phyloP scores from a whole-genome alignment of 768 basidiomycete genomes.

The Hirschioporus abietinus region DNA sequence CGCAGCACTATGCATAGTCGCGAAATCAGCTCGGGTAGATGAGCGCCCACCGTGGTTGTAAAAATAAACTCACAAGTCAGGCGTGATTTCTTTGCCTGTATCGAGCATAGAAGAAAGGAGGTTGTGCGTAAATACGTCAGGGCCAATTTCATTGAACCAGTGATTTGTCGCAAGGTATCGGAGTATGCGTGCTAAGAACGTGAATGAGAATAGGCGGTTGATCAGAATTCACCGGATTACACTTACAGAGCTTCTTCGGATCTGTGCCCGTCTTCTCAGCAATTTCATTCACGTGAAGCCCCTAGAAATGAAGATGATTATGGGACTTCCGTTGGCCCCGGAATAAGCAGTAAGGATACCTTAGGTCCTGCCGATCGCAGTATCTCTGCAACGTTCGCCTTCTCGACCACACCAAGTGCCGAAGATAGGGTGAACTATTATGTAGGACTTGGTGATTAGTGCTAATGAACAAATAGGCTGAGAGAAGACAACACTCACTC shows the following conservation, averaged over 20 bases:
- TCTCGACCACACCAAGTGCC: slow-evolving; percentile 23
- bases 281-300: slow-evolving; percentile 34
- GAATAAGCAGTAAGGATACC: slow-evolving; percentile 13
- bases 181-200: slow-evolving; percentile 19
- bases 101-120: slow-evolving; percentile 21
- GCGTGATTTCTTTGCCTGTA: slow-evolving; percentile 15
- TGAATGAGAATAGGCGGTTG: neutral
- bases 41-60: neutral
- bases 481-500: neutral
- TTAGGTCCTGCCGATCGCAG: slow-evolving; percentile 34
- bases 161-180: slow-evolving; percentile 24
- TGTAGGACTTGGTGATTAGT: neutral
- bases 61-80: slow-evolving; percentile 5
- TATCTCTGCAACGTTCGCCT: slow-evolving; percentile 34
- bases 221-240: neutral
- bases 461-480: neutral
- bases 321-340: neutral
- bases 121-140: slow-evolving; percentile 25
- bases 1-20: slow-evolving; percentile 8
- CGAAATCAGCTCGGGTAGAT: neutral
- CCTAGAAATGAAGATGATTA: slow-evolving; percentile 18
- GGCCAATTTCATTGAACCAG: slow-evolving; percentile 23
- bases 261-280: slow-evolving; percentile 26
- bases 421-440: slow-evolving; percentile 18
- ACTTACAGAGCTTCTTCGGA: slow-evolving; percentile 30